These are phyloP conservation scores for Nemania serpens DNA, from an alignment of 2,329 filamentous ascomycete genomes.

Conservation along the genomic window DNA sequence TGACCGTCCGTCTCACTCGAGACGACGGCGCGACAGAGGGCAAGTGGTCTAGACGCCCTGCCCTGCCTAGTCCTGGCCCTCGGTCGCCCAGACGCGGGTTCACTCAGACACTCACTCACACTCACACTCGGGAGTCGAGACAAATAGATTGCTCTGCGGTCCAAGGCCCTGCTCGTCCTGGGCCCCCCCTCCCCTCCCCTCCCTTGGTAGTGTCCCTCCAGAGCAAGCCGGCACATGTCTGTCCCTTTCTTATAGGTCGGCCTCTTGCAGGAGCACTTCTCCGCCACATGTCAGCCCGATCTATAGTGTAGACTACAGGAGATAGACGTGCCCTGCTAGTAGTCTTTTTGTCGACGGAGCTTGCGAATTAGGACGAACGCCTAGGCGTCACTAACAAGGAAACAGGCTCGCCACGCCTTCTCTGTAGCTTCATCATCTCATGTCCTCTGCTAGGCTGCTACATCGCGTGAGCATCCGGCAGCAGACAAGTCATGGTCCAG, in stretches of 20 bases:
- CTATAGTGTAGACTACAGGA: constrained; percentile 19
- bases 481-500: constrained; percentile 5
- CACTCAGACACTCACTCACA: neutral
- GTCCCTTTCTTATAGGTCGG: constrained; percentile 34
- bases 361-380: constrained; percentile 21
- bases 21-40: constrained; percentile 20
- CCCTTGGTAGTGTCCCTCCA: neutral
- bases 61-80: neutral
- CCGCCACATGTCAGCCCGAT: constrained; percentile 36
- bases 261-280: constrained; percentile 33
- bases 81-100: constrained; percentile 15
- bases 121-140: neutral
- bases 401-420: constrained; percentile 19
- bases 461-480: constrained; percentile 5
- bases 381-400: constrained; percentile 30
- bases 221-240: constrained; percentile 27
- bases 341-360: constrained; percentile 17
- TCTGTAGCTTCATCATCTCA: constrained; percentile 12
- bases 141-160: constrained; percentile 30
- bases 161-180: neutral
- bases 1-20: constrained; percentile 35
- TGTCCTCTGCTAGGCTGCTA: constrained; percentile 6
- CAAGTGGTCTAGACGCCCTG: neutral
- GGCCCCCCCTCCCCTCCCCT: neutral
- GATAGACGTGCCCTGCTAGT: constrained; percentile 13